phyloP scores from a whole-genome alignment of 2,329 filamentous ascomycete species.

The Botrytis medusae region DNA sequence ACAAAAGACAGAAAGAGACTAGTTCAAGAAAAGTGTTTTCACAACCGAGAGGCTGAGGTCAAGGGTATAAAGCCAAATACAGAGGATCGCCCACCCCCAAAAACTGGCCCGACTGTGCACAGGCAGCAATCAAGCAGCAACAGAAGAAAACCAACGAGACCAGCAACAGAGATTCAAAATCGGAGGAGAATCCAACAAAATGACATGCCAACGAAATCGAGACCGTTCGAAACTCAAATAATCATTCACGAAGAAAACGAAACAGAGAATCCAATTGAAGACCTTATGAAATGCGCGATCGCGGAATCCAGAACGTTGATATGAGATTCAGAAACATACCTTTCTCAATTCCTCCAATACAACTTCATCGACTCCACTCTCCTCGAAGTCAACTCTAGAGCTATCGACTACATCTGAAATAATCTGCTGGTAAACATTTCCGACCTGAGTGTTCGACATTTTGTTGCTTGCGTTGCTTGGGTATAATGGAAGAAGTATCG shows the following conservation, averaged over 20 bases:
- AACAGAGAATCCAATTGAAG: not conserved
- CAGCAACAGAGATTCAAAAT: not conserved
- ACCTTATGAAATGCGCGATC: conserved; percentile 11
- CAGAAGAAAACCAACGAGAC: not conserved
- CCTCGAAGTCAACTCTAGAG: conserved; percentile 93
- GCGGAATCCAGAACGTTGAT: not conserved
- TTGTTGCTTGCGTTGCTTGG: conserved; percentile 26
- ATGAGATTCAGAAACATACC: conserved; percentile 58
- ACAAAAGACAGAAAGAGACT: conserved; percentile 28
- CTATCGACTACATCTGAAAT: conserved; percentile 86
- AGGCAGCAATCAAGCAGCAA: conserved; percentile 27
- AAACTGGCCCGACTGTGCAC: conserved; percentile 26
- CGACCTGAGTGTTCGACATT: conserved; percentile 45
- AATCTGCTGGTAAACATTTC: conserved; percentile 75
- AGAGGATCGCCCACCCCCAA: conserved; percentile 38
- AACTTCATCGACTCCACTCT: conserved; percentile 85
- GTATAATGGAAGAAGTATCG: not conserved
- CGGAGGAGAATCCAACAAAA: conserved; percentile 1
- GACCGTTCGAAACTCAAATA: not conserved
- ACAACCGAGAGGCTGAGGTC: conserved; percentile 31
- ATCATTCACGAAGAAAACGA: conserved; percentile 11
- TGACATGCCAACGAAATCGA: not conserved
- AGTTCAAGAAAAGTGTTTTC: conserved; percentile 32
- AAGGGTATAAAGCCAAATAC: conserved; percentile 41
- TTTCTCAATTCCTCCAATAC: conserved; percentile 84